Base-by-base conservation (phyloP, 106 monocot species). In the Hemerocallis citrina region DNA sequence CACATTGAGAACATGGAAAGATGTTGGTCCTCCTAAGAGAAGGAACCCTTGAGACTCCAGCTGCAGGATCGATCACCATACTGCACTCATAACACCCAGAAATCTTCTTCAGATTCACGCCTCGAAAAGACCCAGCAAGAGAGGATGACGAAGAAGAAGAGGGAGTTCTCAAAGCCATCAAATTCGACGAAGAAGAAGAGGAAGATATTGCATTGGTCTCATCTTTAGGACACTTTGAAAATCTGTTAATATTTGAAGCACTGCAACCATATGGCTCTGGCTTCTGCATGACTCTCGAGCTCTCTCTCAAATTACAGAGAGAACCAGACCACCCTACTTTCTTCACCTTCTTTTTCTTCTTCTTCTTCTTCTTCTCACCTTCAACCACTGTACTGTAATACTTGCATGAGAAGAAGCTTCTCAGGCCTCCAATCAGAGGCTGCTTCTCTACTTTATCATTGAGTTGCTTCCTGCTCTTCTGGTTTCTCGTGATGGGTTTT, bases 31-130 rank as follows among this genome's bases (percentile, higher is more conserved):
- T 80, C 10, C 81, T 57, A 62, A 86, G 76, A 65, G 88, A 79
- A 69, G 84, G 59, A 37, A 70, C 69, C 52, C 81, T 86, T 23
- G 46, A 17, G 12, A 72, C 37, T 3, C 81, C 74, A 65, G 40
- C 62, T 0, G 83, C 46, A 1, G 94, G 89, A 70, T 83, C 80
- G 1, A 67, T 55, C 55, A 73, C 80, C 44, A 72, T 66, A 41
- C 73, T 78, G 27, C 79, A 89, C 72, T 93, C 89, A 22, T 86
- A 87, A 56, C 95, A 96, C 43, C 86, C 95, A 1, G 95, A 86
- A 46, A 90, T 45, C 71, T 75, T 78, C 44, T 86, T 73, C 46
- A 90, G 59, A 51, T 88, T 84, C 81, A 85, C 70, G 21, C 72
- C 83, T 51, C 81, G 74, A 63, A 86, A 81, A 57, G 93, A 88